Evolutionary conservation across 805 yeast genomes (phyloP).

Genomic region (Yarrowia porcina): DNA sequence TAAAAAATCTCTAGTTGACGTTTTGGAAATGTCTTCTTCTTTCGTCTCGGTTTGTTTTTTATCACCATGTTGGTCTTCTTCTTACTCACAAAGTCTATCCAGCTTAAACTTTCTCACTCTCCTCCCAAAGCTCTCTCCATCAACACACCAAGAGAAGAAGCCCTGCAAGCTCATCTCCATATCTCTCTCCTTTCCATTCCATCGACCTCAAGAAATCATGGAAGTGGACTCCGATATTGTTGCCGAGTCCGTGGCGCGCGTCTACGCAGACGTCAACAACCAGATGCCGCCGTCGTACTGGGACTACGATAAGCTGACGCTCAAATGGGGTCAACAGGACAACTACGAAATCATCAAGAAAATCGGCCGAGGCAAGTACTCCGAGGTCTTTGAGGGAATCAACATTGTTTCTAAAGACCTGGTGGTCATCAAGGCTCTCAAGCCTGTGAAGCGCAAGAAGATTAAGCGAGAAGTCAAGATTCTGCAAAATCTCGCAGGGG

Average conservation of each 20-base stretch:
- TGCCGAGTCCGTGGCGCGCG: conserved; percentile 48
- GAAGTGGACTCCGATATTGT: conserved; percentile 17
- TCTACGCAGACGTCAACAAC: conserved; percentile 72
- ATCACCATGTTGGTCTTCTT: neutral
- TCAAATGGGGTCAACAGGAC: conserved; percentile 58
- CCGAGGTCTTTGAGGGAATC: conserved; percentile 89
- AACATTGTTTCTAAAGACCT: conserved; percentile 59
- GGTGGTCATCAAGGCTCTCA: conserved; percentile 83
- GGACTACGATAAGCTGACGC: conserved; percentile 58
- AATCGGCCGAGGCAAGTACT: conserved; percentile 90
- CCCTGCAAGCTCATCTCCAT: too few relatives aligned
- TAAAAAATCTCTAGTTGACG: too few relatives aligned
- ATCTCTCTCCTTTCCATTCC: neutral
- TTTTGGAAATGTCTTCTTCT: too few relatives aligned
- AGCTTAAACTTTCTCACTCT: neutral
- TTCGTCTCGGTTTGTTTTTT: too few relatives aligned
- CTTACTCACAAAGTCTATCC: neutral
- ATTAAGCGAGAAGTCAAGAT: conserved; percentile 87
- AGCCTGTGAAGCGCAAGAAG: conserved; percentile 90
- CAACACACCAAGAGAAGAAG: neutral
- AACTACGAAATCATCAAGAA: conserved; percentile 75
- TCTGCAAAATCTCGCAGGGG: conserved; percentile 77
- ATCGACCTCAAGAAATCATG: neutral
- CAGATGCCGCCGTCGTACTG: conserved; percentile 70
- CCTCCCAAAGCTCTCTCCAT: neutral